Conservation (phyloP, 306 rosid genomes). For the apple (Malus domestica) region DNA sequence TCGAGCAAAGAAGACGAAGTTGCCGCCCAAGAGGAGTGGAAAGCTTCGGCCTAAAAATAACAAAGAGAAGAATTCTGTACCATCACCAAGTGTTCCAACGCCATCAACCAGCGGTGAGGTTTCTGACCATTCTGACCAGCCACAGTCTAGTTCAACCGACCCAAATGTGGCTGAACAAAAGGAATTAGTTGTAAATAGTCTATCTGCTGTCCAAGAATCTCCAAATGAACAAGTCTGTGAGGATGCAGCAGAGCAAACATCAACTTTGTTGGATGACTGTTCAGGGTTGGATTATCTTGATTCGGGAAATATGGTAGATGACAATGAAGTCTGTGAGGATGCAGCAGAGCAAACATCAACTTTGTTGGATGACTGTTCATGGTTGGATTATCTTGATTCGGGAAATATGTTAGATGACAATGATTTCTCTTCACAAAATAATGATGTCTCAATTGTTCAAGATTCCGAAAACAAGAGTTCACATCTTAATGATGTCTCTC, state of each 20-base stretch:
- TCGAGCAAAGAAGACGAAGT: constrained; percentile 56
- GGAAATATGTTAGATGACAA: constrained; percentile 26
- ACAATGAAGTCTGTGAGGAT: constrained; percentile 18
- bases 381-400: constrained; percentile 78
- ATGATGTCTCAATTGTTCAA: constrained; percentile 25
- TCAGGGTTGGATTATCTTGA: constrained; percentile 82
- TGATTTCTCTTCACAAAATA: constrained; percentile 30
- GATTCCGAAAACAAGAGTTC: constrained; percentile 33
- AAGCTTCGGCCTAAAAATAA: constrained; percentile 47
- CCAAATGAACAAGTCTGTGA: constrained; percentile 30
- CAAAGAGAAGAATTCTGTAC: constrained; percentile 28
- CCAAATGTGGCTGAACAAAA: constrained; percentile 27
- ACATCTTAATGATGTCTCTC: constrained; percentile 22
- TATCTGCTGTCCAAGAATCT: constrained; percentile 37
- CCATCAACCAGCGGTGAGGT: constrained; percentile 33
- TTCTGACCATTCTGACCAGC: constrained; percentile 32
- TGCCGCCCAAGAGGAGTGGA: constrained; percentile 63
- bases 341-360: constrained; percentile 35
- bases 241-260: constrained; percentile 38
- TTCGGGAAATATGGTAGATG: constrained; percentile 27
- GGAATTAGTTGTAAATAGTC: constrained; percentile 24
- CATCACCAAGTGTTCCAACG: constrained; percentile 35
- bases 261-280: constrained; percentile 31
- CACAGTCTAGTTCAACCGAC: constrained; percentile 32
- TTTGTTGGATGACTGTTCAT: constrained; percentile 35